Evolutionary conservation across 768 basidiomycete genomes (phyloP).

Genomic region (Lepiota venenata): DNA sequence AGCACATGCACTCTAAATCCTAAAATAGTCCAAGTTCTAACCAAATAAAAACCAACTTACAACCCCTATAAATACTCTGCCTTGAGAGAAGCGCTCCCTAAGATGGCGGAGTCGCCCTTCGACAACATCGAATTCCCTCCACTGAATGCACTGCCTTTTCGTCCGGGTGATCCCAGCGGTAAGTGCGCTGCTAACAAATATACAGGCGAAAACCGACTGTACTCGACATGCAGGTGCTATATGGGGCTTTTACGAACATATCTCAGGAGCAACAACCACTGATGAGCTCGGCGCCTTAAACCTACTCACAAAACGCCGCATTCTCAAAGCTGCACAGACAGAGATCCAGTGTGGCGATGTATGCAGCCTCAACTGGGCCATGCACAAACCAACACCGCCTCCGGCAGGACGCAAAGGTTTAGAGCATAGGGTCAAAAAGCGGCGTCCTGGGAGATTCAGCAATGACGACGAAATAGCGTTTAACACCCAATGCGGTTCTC

Average conservation of each 20-base stretch:
- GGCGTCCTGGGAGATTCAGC: slow-evolving; percentile 11
- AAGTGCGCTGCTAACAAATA: not conserved
- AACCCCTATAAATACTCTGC: too few species aligned
- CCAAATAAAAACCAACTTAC: too few species aligned
- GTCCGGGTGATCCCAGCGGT: slow-evolving; percentile 19
- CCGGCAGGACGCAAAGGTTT: slow-evolving; percentile 15
- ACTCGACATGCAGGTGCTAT: slow-evolving; percentile 16
- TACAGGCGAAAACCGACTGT: not conserved
- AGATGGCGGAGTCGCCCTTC: slow-evolving; percentile 18
- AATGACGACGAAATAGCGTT: slow-evolving; percentile 20
- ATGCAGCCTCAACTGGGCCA: slow-evolving; percentile 22
- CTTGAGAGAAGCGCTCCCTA: not conserved
- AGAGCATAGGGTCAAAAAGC: slow-evolving; percentile 18
- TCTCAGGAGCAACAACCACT: slow-evolving; percentile 12
- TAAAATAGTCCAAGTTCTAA: too few species aligned
- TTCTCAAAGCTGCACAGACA: slow-evolving; percentile 18
- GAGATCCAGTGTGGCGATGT: slow-evolving; percentile 19
- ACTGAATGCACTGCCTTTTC: slow-evolving; percentile 18
- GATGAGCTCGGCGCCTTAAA: slow-evolving; percentile 23
- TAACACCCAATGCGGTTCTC: slow-evolving; percentile 22
- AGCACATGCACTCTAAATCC: too few species aligned
- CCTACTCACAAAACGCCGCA: slow-evolving; percentile 19
- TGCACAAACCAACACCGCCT: slow-evolving; percentile 20
- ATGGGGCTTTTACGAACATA: slow-evolving; percentile 25
- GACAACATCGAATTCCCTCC: slow-evolving; percentile 20